Conservation (phyloP, 2,329 filamentous ascomycete species). For the Colletotrichum kahawae region DNA sequence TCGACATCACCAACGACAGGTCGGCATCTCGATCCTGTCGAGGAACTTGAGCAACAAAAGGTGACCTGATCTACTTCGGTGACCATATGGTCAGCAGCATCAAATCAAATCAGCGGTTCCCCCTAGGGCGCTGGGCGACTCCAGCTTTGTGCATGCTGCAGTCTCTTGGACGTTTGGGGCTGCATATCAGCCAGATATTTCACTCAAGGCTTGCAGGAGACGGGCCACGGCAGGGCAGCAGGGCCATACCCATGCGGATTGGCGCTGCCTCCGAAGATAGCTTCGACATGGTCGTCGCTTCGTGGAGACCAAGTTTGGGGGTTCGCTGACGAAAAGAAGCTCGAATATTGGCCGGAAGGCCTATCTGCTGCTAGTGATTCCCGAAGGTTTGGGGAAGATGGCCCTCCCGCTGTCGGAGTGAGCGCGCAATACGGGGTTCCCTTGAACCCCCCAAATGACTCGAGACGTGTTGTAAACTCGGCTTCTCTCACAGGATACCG, state of each 20-base stretch:
- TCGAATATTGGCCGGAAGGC: constrained; percentile 15
- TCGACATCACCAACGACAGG: neutral
- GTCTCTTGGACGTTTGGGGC: constrained; percentile 16
- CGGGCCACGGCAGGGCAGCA: constrained; percentile 12
- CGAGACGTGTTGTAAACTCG: constrained; percentile 15
- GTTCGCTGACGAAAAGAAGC: constrained; percentile 15
- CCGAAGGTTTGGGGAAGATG: constrained; percentile 16
- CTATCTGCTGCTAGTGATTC: constrained; percentile 9
- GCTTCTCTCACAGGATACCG: constrained; percentile 17
- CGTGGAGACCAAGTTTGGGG: constrained; percentile 7
- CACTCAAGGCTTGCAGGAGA: constrained; percentile 7
- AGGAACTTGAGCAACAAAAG: neutral
- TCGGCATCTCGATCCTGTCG: neutral
- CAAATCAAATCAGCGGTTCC: neutral
- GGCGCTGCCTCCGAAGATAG: constrained; percentile 3
- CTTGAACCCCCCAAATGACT: constrained; percentile 15
- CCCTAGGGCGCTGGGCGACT: neutral
- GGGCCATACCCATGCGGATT: constrained; percentile 5
- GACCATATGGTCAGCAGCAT: neutral
- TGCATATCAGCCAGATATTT: constrained; percentile 19
- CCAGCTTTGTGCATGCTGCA: constrained; percentile 14
- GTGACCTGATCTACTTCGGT: neutral
- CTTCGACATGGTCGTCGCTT: constrained; percentile 6
- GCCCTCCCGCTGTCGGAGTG: constrained; percentile 12
- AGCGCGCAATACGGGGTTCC: constrained; percentile 7